A percentile compares a stretch with the other conserved stretches of the same genome.
Evolutionary conservation across 2,329 filamentous ascomycete species (phyloP).

Genomic region (Claviceps sp.): DNA sequence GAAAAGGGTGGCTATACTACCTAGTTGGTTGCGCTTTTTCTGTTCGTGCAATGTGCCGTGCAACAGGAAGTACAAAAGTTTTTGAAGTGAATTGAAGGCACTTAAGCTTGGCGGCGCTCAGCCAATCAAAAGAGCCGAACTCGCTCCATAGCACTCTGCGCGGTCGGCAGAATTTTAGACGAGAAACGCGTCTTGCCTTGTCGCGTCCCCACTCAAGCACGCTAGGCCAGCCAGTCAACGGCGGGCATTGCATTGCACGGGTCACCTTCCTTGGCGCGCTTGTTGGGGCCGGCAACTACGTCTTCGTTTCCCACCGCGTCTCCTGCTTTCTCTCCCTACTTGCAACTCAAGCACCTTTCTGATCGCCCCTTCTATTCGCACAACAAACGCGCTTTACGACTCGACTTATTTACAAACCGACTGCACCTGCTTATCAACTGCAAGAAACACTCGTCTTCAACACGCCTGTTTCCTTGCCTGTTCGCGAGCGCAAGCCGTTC

Average conservation of each 20-base stretch:
- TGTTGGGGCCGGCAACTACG: not conserved
- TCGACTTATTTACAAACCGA: not conserved
- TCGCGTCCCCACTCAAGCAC: not conserved
- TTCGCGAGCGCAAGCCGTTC: not conserved
- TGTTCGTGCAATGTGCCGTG: too few relatives aligned
- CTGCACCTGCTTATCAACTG: not conserved
- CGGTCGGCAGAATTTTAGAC: not conserved
- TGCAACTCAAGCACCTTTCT: not conserved
- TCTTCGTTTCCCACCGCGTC: not conserved
- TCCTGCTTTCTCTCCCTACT: not conserved
- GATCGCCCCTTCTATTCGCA: not conserved
- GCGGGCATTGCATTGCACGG: not conserved
- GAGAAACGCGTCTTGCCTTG: not conserved
- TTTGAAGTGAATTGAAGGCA: not conserved
- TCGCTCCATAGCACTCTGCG: not conserved
- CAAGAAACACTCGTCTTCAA: not conserved
- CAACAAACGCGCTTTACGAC: not conserved
- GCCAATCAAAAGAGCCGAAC: not conserved
- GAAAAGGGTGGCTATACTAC: too few relatives aligned
- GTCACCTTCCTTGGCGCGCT: not conserved
- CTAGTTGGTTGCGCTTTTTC: too few relatives aligned
- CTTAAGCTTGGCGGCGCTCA: too few relatives aligned
- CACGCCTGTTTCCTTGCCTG: not conserved
- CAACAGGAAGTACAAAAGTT: too few relatives aligned
- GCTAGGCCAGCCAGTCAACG: not conserved